phyloP scores from a whole-genome alignment of 805 yeast species.

The Sugiyamaella lignohabitans region DNA sequence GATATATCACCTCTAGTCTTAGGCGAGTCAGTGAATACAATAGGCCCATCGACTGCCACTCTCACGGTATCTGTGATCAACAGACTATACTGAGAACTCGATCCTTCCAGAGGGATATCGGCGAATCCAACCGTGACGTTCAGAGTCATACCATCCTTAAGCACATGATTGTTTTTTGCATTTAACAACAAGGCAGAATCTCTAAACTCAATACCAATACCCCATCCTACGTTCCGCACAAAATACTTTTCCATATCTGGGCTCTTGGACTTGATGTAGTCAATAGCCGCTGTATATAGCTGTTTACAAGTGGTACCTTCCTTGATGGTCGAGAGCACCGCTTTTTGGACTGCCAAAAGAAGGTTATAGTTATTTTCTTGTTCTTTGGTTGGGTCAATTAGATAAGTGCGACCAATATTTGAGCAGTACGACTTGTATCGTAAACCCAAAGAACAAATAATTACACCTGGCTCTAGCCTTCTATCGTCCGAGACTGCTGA shows the following conservation, averaged over 20 bases:
- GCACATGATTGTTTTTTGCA: constrained; percentile 58
- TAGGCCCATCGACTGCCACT: constrained; percentile 55
- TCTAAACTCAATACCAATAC: constrained; percentile 83
- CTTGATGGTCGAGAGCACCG: constrained; percentile 53
- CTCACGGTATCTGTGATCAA: constrained; percentile 76
- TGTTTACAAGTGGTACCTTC: constrained; percentile 64
- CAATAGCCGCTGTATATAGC: constrained; percentile 59
- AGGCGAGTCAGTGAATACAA: constrained; percentile 64
- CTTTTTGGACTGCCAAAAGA: constrained; percentile 60
- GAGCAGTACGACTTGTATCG: constrained; percentile 87
- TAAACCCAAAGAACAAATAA: constrained; percentile 75
- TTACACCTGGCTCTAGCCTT: constrained; percentile 66
- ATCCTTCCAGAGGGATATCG: constrained; percentile 44
- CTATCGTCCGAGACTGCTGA: constrained; percentile 70
- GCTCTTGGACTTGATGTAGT: constrained; percentile 50
- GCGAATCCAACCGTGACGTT: constrained; percentile 74
- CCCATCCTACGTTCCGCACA: constrained; percentile 78
- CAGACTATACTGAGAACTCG: constrained; percentile 56
- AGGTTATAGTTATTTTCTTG: constrained; percentile 77
- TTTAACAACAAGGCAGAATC: constrained; percentile 71
- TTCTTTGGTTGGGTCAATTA: constrained; percentile 79
- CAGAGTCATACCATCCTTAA: constrained; percentile 68
- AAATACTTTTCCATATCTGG: constrained; percentile 62
- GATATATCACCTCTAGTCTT: constrained; percentile 70
- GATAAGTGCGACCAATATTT: constrained; percentile 76